A percentile compares a stretch with the other conserved stretches of the same genome.
phyloP scores from a whole-genome alignment of 208 protist species.

The Trypanosomatidae sp. region DNA sequence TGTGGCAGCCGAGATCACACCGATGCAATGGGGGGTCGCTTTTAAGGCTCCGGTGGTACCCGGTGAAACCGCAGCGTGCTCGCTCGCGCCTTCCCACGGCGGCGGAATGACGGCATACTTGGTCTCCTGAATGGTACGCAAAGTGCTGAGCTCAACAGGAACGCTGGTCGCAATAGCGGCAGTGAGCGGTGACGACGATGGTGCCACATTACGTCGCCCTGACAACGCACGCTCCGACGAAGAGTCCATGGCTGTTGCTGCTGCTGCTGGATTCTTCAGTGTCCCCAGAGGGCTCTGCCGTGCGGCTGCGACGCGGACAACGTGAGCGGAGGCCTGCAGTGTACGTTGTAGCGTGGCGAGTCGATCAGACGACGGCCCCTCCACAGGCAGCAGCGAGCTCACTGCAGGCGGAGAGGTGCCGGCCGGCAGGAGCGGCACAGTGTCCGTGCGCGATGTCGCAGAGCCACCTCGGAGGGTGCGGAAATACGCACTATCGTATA shows the following conservation, averaged over 20 bases:
- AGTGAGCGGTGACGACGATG: neutral
- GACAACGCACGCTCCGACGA: neutral
- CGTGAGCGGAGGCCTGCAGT: slow-evolving; percentile 13
- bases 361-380: slow-evolving; percentile 7
- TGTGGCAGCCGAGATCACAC: slow-evolving; percentile 9
- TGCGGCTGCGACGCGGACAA: slow-evolving; percentile 9
- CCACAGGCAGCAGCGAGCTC: slow-evolving; percentile 1
- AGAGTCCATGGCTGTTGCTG: neutral
- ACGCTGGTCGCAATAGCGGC: neutral
- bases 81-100: slow-evolving; percentile 44
- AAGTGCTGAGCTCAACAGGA: slow-evolving; percentile 5
- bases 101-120: slow-evolving; percentile 53
- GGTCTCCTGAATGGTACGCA: slow-evolving; percentile 29
- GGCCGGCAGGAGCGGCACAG: neutral
- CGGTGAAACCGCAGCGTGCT: neutral
- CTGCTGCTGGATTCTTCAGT: neutral
- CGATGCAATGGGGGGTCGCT: slow-evolving; percentile 7
- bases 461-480: slow-evolving; percentile 6
- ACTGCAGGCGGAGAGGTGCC: neutral
- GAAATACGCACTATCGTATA: slow-evolving; percentile 24
- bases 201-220: neutral
- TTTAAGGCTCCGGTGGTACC: neutral
- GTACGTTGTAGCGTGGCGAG: slow-evolving; percentile 15
- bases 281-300: neutral
- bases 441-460: neutral